Base-by-base conservation (phyloP, 441 rosid genomes). In the Croton laevigatus region DNA sequence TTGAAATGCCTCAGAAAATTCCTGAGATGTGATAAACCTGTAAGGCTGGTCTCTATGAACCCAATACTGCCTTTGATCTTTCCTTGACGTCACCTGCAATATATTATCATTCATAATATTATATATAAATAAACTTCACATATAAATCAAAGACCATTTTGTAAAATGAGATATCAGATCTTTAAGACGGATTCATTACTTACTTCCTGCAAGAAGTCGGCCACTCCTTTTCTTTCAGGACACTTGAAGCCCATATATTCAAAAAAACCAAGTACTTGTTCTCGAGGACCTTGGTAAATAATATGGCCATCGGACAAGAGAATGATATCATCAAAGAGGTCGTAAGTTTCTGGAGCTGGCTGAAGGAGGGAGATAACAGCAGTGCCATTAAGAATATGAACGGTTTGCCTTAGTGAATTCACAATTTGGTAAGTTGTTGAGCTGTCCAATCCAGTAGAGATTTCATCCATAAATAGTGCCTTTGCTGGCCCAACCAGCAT, bases 31-130 rank as follows among this genome's bases (percentile, higher is more conserved):
- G 49, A 94, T 72, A 72, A 87, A 94, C 69, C 84, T 78, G 60
- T 94, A 90, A 58, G 90, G 91, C 61, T 81, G 80, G 53, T 86
- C 86, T 73, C 66, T 77, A 46, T 60, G 57, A 13, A 71, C 70
- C 99, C 98, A 94, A 59, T 94, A 92, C 77, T 90, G 97, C 82
- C 72, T 77, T 59, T 94, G 97, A 80, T 94, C 99, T 79, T 94
- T 94, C 82, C 45, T 85, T 32, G 98, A 94, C 20, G 99, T 94
- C 77, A 94, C 98, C 98, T 94, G 81, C 59, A 80, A 59, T n/a
- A 20, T 57, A 67, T 8, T 44, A 17, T 46, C 4, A 42, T 59
- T 27, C 54, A 37, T 17, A 23, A 59, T 27, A 2, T 1, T 27
- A 1, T 1, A 13, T 16, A 52, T 46, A 8, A 58, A 20, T 38